A percentile compares a stretch with the other conserved stretches of the same genome.
Conservation (phyloP, 192 early-diverging fungal species). For the Powellomyces hirtus region DNA sequence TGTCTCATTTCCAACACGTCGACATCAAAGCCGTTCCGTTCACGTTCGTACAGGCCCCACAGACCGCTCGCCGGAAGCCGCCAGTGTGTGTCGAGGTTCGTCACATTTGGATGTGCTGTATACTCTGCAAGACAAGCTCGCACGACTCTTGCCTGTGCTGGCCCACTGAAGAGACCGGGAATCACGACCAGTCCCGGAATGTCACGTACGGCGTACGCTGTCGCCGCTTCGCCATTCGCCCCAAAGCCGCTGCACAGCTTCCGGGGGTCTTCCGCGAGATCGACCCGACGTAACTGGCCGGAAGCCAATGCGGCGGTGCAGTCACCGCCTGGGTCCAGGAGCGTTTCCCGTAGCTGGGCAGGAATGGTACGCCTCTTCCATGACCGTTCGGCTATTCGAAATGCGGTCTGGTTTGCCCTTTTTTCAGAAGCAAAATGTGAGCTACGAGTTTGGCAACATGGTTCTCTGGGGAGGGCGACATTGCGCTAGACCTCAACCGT, state of each 20-base stretch:
- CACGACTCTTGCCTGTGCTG: slow-evolving; percentile 68
- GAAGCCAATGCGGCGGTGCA: neutral
- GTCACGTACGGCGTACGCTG: slow-evolving; percentile 38
- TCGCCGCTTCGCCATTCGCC: neutral
- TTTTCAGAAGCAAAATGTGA: neutral
- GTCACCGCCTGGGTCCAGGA: slow-evolving; percentile 6
- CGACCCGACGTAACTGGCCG: neutral
- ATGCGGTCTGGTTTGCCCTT: slow-evolving; percentile 43
- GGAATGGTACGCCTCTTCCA: slow-evolving; percentile 40
- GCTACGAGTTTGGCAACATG: no score
- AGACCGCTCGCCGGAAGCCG: slow-evolving; percentile 57
- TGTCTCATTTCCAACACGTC: neutral
- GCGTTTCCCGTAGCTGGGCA: slow-evolving; percentile 8
- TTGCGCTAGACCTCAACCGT: no score
- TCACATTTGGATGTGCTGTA: slow-evolving; percentile 73
- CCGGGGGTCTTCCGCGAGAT: neutral
- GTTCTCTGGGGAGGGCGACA: no score
- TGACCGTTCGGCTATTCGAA: slow-evolving; percentile 44
- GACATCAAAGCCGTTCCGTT: neutral
- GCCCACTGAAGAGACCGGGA: slow-evolving; percentile 69
- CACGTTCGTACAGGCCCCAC: slow-evolving; percentile 54
- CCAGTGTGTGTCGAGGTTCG: slow-evolving; percentile 90
- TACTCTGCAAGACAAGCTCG: slow-evolving; percentile 75
- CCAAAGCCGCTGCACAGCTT: neutral
- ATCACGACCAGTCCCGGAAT: slow-evolving; percentile 75